A percentile compares a stretch with the other conserved stretches of the same genome.
Evolutionary conservation across 1,284 basidiomycete genomes (phyloP).

Genomic region (Ganoderma lucidum): DNA sequence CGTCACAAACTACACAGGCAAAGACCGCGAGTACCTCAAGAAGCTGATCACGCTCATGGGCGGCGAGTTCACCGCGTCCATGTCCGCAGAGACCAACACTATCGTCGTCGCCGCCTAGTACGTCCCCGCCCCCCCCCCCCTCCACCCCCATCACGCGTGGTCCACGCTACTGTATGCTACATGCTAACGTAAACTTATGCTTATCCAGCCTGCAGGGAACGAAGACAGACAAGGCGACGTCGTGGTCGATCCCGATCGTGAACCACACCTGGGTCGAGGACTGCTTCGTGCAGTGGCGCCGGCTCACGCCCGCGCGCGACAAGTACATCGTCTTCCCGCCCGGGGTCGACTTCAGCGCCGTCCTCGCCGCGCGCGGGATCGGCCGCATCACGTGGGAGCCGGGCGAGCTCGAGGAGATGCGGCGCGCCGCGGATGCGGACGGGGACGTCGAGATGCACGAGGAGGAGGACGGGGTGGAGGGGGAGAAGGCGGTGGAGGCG

Average conservation of each 20-base stretch:
- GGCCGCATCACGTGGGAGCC: conserved; percentile 43
- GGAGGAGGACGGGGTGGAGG: neutral
- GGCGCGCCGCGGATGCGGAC: conserved; percentile 21
- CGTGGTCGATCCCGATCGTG: conserved; percentile 87
- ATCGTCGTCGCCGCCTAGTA: conserved; percentile 87
- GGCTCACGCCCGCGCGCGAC: conserved; percentile 62
- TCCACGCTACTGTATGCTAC: neutral
- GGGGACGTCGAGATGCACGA: conserved; percentile 27
- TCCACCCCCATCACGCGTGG: neutral
- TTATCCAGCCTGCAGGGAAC: conserved; percentile 67
- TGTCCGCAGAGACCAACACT: conserved; percentile 73
- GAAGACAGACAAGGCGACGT: conserved; percentile 76
- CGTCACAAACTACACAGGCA: conserved; percentile 88
- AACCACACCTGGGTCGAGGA: conserved; percentile 93
- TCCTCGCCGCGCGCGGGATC: conserved; percentile 64
- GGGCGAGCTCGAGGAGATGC: conserved; percentile 40
- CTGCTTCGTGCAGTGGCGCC: conserved; percentile 83
- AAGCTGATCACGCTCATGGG: conserved; percentile 82
- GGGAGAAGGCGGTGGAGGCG: too few species aligned
- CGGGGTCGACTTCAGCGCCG: conserved; percentile 69
- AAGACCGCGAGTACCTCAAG: conserved; percentile 86
- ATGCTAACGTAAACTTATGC: neutral
- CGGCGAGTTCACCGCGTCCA: conserved; percentile 81
- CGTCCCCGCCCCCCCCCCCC: conserved; percentile 32
- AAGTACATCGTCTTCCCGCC: conserved; percentile 75